Conservation (phyloP, 192 early-diverging fungal species). For the Podila verticillata region DNA sequence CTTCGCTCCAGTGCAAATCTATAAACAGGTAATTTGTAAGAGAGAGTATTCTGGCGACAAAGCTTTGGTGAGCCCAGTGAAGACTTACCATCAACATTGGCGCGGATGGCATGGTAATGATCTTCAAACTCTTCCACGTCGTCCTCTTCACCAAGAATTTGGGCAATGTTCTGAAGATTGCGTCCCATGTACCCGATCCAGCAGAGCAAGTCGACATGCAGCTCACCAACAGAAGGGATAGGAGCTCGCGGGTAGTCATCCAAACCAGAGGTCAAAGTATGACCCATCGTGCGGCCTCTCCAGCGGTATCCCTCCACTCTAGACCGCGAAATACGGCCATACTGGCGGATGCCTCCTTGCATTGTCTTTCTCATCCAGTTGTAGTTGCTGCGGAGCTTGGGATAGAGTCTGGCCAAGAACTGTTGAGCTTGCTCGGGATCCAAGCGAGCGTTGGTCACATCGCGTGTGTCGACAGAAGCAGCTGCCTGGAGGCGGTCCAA, state of each 20-base stretch:
- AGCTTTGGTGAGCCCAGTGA: too few relatives aligned
- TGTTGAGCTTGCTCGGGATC: constrained; percentile 52
- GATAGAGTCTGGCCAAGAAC: constrained; percentile 65
- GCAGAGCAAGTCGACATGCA: constrained; percentile 81
- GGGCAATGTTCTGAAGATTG: constrained; percentile 67
- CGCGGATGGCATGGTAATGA: constrained; percentile 61
- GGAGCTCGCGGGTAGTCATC: constrained; percentile 93
- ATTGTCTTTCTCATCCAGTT: constrained; percentile 86
- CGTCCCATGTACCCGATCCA: constrained; percentile 78
- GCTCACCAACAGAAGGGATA: constrained; percentile 75
- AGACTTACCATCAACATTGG: constrained; percentile 61
- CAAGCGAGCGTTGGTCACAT: constrained; percentile 53
- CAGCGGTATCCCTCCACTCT: constrained; percentile 85
- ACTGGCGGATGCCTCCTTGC: constrained; percentile 67
- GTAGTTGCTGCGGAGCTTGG: constrained; percentile 73
- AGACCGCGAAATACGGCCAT: constrained; percentile 51
- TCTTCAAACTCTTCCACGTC: constrained; percentile 67
- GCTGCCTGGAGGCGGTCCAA: constrained; percentile 63
- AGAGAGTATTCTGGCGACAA: neutral
- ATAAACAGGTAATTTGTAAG: neutral
- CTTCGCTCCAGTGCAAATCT: constrained; percentile 79
- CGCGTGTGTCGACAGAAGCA: neutral
- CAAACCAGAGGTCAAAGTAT: constrained; percentile 90
- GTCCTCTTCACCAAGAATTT: constrained; percentile 60
- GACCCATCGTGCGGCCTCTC: constrained; percentile 84